Evolutionary conservation across 345 rosid species (phyloP).

Genomic region (Fremontodendron californicum): DNA sequence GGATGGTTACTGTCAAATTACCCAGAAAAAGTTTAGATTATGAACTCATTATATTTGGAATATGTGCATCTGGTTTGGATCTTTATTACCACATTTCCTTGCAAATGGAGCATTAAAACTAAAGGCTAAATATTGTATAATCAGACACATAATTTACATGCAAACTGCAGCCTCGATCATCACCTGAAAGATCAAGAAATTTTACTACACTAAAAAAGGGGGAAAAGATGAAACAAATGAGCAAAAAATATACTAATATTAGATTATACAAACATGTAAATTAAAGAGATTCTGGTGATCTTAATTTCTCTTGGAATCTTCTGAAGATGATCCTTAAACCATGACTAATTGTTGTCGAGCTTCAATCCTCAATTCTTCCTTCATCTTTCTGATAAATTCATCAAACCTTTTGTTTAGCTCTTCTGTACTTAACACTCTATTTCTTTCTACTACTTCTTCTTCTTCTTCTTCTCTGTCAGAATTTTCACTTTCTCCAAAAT

Average conservation of each 20-base stretch:
- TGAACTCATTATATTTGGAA: no score
- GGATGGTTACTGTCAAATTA: not conserved
- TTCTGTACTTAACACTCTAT: conserved; percentile 47
- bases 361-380: conserved; percentile 71
- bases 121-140: not conserved
- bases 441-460: conserved; percentile 22
- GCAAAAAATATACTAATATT: not conserved
- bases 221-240: not conserved
- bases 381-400: conserved; percentile 83
- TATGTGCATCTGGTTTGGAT: not conserved
- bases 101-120: not conserved
- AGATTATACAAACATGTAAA: not conserved
- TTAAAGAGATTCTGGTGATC: not conserved
- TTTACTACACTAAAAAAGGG: not conserved
- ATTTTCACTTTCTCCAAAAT: conserved; percentile 14
- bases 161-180: not conserved
- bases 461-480: conserved; percentile 23
- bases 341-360: conserved; percentile 44
- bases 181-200: not conserved
- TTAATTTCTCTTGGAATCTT: not conserved
- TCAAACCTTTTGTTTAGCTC: conserved; percentile 81
- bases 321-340: conserved; percentile 30
- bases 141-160: not conserved
- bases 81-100: not conserved
- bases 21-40: not conserved